Percentiles rank a stretch among this genome's conserved stretches.
phyloP scores from a whole-genome alignment of 2,329 filamentous ascomycete genomes.

The Bipolaris sorokiniana region DNA sequence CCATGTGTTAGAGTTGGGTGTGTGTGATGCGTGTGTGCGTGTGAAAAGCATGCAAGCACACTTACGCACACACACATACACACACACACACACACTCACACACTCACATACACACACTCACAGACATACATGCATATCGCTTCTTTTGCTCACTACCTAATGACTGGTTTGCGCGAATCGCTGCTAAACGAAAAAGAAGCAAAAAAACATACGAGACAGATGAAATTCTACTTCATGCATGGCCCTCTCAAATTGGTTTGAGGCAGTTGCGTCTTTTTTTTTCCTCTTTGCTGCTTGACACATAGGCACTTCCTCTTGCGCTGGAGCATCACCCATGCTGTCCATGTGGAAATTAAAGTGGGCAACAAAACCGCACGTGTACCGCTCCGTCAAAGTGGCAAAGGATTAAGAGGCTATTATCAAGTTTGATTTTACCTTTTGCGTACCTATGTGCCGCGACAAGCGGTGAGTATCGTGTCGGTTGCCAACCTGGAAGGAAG shows the following conservation, averaged over 20 bases:
- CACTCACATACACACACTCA: neutral
- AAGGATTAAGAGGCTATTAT: neutral
- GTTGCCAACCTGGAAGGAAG: no score
- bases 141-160: no score
- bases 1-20: no score
- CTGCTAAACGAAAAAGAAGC: neutral
- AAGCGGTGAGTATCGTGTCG: neutral
- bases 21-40: no score
- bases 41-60: no score
- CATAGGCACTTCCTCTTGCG: neutral
- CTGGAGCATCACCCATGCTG: neutral
- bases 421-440: neutral
- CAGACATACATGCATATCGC: neutral
- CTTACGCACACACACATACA: neutral
- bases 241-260: no score
- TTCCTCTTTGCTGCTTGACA: neutral
- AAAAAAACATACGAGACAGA: no score
- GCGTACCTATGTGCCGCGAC: neutral
- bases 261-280: no score
- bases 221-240: no score
- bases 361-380: conserved; percentile 2
- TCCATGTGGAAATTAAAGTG: conserved; percentile 14
- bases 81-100: neutral
- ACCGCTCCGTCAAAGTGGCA: neutral
- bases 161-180: conserved; percentile 4